A percentile compares a stretch with the other conserved stretches of the same genome.
phyloP scores from a whole-genome alignment of 371 early-diverging fungal genomes.

The Syncephalastrum racemosum region DNA sequence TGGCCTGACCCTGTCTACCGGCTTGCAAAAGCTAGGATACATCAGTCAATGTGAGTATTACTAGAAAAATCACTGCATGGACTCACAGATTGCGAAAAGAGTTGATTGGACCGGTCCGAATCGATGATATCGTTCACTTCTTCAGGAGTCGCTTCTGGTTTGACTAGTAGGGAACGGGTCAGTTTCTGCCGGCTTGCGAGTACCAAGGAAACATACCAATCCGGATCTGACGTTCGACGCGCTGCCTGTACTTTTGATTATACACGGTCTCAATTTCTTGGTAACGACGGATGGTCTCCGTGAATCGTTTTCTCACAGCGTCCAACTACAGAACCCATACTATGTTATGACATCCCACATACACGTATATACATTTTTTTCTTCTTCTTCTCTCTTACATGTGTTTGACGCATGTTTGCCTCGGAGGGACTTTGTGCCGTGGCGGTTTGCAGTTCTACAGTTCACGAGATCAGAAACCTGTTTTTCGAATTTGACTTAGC shows the following conservation, averaged over 20 bases:
- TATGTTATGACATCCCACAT: too few relatives aligned
- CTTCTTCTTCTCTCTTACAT: neutral
- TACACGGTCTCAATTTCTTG: conserved; percentile 76
- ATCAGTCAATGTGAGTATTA: too few relatives aligned
- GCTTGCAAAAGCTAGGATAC: conserved; percentile 57
- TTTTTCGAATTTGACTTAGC: too few relatives aligned
- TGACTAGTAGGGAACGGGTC: conserved; percentile 44
- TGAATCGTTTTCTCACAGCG: conserved; percentile 72
- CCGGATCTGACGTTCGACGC: conserved; percentile 81
- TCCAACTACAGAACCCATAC: conserved; percentile 59
- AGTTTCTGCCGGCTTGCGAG: neutral
- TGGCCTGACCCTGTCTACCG: conserved; percentile 71
- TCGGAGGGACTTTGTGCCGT: neutral
- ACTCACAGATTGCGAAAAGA: conserved; percentile 78
- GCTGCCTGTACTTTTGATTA: conserved; percentile 77
- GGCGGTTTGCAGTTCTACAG: too few relatives aligned
- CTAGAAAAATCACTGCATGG: neutral
- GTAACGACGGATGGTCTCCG: conserved; percentile 78
- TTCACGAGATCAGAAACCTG: too few relatives aligned
- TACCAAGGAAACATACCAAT: conserved; percentile 51
- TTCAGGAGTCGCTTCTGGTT: conserved; percentile 73
- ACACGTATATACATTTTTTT: too few relatives aligned
- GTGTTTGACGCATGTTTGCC: conserved; percentile 16
- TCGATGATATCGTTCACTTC: conserved; percentile 75
- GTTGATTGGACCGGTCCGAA: conserved; percentile 61